phyloP scores from a whole-genome alignment of 768 basidiomycete genomes.

The Pholiota conissans region DNA sequence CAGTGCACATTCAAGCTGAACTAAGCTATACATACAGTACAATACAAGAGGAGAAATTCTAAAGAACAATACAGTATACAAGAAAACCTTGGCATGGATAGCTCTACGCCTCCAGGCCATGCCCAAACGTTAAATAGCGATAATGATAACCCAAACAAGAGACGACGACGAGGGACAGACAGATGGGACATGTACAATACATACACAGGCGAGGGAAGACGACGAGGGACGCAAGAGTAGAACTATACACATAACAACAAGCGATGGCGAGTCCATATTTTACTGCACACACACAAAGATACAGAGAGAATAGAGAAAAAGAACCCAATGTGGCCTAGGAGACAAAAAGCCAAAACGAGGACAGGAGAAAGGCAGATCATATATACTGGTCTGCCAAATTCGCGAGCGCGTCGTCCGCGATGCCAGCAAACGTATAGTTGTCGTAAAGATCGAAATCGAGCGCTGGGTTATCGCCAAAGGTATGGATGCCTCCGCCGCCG shows the following conservation, averaged over 20 bases:
- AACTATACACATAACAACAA: background rate
- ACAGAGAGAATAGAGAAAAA: constrained; percentile 11
- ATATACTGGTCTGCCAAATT: constrained; percentile 26
- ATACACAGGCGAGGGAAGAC: background rate
- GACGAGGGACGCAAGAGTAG: no score
- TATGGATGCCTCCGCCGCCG: constrained; percentile 14
- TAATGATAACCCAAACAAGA: constrained; percentile 5
- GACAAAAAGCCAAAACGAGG: background rate
- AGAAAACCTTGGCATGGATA: no score
- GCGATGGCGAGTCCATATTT: constrained; percentile 4
- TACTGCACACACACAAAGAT: constrained; percentile 6
- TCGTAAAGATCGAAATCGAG: constrained; percentile 31
- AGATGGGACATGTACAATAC: background rate
- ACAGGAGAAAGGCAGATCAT: constrained; percentile 1
- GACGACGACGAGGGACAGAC: background rate
- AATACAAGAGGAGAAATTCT: background rate
- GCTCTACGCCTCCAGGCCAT: background rate
- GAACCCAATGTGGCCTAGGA: constrained; percentile 7
- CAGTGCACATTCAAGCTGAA: background rate
- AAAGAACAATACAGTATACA: background rate
- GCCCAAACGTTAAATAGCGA: constrained; percentile 3
- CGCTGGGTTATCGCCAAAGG: constrained; percentile 21
- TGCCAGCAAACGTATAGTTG: constrained; percentile 23
- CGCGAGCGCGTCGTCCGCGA: constrained; percentile 25
- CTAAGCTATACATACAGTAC: background rate